A percentile compares a stretch with the other conserved stretches of the same genome.
Evolutionary conservation across 1,139 yeast genomes (phyloP).

Genomic region (Suhomyces terraborum): DNA sequence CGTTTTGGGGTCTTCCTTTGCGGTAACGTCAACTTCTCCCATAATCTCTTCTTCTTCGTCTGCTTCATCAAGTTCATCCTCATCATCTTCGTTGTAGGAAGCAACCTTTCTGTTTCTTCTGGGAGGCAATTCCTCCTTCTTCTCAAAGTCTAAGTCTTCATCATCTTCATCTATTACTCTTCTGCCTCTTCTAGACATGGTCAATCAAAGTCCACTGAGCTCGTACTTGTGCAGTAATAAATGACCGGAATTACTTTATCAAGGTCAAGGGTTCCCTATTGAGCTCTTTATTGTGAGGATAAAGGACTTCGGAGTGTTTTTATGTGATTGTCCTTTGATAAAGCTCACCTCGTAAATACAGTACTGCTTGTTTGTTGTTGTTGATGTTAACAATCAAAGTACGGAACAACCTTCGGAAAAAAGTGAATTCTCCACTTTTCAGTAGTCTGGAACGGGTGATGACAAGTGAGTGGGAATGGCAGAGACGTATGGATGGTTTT

Average conservation of each 20-base stretch:
- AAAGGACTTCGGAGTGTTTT: too few relatives aligned
- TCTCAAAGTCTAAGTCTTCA: conserved; percentile 23
- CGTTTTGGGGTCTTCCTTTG: conserved; percentile 3
- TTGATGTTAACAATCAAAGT: neutral
- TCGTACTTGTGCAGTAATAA: too few relatives aligned
- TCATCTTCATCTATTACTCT: conserved; percentile 19
- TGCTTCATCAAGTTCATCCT: conserved; percentile 30
- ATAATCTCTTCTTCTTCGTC: conserved; percentile 38
- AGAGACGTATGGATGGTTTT: neutral
- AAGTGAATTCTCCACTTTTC: too few relatives aligned
- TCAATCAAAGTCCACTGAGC: too few relatives aligned
- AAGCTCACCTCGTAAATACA: neutral
- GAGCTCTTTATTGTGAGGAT: too few relatives aligned
- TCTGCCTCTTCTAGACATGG: conserved; percentile 17
- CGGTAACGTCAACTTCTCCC: conserved; percentile 4
- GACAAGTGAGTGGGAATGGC: neutral
- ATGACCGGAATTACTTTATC: too few relatives aligned
- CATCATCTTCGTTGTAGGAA: conserved; percentile 21
- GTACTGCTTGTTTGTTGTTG: too few relatives aligned
- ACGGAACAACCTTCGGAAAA: neutral
- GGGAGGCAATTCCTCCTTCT: conserved; percentile 17
- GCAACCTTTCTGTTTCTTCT: conserved; percentile 12
- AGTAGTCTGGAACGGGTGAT: too few relatives aligned
- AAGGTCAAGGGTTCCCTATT: too few relatives aligned
- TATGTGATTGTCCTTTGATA: neutral